These are phyloP conservation scores for Nakataea oryzae DNA, from an alignment of 2,329 filamentous ascomycete species.

Conservation along the genomic window DNA sequence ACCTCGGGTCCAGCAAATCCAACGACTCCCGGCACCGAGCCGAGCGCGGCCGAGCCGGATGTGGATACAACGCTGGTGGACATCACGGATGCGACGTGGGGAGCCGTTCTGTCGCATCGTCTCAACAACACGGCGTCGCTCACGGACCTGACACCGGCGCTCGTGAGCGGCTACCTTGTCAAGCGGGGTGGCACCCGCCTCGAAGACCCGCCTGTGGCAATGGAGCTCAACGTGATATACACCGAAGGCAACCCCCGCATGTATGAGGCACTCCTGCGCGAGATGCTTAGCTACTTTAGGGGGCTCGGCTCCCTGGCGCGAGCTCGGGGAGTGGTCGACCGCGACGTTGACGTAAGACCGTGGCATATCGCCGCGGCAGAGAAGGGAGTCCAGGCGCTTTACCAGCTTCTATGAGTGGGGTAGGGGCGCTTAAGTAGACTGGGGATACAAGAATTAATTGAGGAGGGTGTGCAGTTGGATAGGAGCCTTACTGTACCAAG, in stretches of 20 bases:
- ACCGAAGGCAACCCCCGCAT: conserved; percentile 40
- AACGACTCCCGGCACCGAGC: conserved; percentile 11
- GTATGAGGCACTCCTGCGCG: conserved; percentile 56
- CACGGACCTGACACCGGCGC: conserved; percentile 43
- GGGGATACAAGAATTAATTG: background rate
- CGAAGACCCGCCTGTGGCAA: conserved; percentile 47
- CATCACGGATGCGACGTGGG: conserved; percentile 66
- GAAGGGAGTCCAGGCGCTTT: conserved; percentile 56
- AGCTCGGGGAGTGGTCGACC: conserved; percentile 51
- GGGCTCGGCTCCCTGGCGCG: conserved; percentile 59
- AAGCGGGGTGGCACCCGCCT: conserved; percentile 46
- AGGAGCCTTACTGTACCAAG: no score
- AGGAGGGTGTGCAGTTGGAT: background rate
- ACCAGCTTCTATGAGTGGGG: conserved; percentile 45
- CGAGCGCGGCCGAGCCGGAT: conserved; percentile 27
- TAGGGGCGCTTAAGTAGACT: background rate
- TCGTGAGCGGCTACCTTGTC: conserved; percentile 55
- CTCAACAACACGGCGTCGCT: conserved; percentile 42
- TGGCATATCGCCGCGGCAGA: conserved; percentile 69
- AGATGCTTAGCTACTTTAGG: conserved; percentile 60
- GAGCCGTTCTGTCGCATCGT: conserved; percentile 57
- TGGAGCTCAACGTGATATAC: conserved; percentile 56
- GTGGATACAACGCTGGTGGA: conserved; percentile 62
- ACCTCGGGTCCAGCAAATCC: conserved; percentile 8
- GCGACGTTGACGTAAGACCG: conserved; percentile 53